Conservation (phyloP, 768 basidiomycete genomes). For the Panus rudis region DNA sequence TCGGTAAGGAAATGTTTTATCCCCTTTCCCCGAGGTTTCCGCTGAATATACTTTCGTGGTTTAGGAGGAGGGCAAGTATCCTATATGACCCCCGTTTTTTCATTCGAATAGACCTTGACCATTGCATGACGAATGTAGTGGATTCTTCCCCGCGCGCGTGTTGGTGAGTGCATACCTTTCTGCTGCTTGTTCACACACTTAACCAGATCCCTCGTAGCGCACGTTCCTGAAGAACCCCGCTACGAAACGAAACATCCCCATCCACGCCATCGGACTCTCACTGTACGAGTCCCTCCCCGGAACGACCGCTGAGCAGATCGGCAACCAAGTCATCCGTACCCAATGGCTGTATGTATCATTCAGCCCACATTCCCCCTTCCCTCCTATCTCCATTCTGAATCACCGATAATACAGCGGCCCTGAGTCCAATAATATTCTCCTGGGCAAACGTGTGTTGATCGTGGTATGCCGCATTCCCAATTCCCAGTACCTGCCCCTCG, state of each 20-base stretch:
- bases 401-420: slow-evolving; percentile 55
- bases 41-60: background rate
- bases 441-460: slow-evolving; percentile 79
- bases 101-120: slow-evolving; percentile 9
- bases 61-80: slow-evolving; percentile 74
- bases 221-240: slow-evolving; percentile 75
- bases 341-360: slow-evolving; percentile 80
- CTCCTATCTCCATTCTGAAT: background rate
- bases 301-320: slow-evolving; percentile 64
- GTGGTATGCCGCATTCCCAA: slow-evolving; percentile 47
- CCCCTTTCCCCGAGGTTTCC: background rate
- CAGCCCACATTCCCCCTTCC: slow-evolving; percentile 1
- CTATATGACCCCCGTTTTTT: slow-evolving; percentile 5
- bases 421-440: slow-evolving; percentile 56
- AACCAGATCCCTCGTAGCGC: slow-evolving; percentile 37
- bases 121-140: slow-evolving; percentile 40
- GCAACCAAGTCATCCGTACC: slow-evolving; percentile 83
- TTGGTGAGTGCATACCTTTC: slow-evolving; percentile 40
- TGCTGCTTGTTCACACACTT: background rate
- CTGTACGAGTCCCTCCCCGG: slow-evolving; percentile 88
- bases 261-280: slow-evolving; percentile 94
- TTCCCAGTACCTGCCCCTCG: slow-evolving; percentile 3
- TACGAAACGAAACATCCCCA: slow-evolving; percentile 74
- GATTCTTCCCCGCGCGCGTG: slow-evolving; percentile 94
- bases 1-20: slow-evolving; percentile 40